Base-by-base conservation (phyloP, 305 asterid species). In the Plantago rigida region DNA sequence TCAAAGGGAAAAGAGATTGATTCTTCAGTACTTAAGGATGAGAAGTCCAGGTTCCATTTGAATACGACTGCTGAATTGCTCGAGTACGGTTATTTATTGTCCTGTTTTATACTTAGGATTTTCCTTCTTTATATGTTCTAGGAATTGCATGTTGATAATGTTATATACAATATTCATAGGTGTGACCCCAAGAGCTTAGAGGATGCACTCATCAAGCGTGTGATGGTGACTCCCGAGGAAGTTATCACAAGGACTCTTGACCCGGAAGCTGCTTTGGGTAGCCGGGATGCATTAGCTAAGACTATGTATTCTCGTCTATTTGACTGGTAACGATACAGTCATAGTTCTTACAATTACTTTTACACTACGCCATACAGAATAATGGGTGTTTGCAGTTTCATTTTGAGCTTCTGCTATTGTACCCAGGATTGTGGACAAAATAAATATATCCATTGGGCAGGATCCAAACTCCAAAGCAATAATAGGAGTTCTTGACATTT, bases 161-260 rank as follows among this genome's bases (percentile, higher is more conserved):
- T 57, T 73, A 36, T 36, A 36, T 36, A 8, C 44, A 54, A 73
- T 73, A 26, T 73, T 51, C 68, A 75, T 69, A 93, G 99, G 84
- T 93, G 99, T 80, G 87, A 93, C 78, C 83, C 94, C 64, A 93
- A 85, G 84, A 93, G 87, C 77, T 82, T 93, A 81, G 99, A 93
- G 71, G 95, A 87, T 77, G 99, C 99, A 47, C 75, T 93, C 65
- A 89, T 93, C 80, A 78, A 84, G 75, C 96, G 99, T 77, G 97
- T 87, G 73, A 93, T 93, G 99, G 94, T 93, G 76, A 93, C 99
- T 55, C 97, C 97, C 44, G 99, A 89, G 78, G 97, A 93, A 82
- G 74, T 89, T 62, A 93, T 93, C 74, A 87, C 97, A 53, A 84
- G 96, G 81, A 89, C 97, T 67, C 92, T 93, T 46, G 99, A 93